Evolutionary conservation across 1,139 yeast genomes (phyloP), one percentile per base, ranked within the genome.

Genomic region (Pneumocystis wakefieldiae): DNA sequence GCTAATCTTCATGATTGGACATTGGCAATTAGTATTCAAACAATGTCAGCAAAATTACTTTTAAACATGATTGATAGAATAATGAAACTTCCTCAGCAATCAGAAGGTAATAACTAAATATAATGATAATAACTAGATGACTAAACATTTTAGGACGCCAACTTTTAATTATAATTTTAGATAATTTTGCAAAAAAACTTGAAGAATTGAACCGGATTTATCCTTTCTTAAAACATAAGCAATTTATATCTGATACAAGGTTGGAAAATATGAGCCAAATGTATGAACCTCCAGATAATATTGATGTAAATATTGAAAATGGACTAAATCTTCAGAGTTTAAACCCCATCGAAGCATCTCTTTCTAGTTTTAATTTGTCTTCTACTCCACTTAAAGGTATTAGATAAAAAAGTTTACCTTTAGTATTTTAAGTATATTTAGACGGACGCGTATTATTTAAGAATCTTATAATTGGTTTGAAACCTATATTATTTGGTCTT

Each of bases 41-140:
- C 92, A 28, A 90, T 92, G 97, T 88, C 97, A 76, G 97, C 97
- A 3, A 92, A 91, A 74, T 77, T 94, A 48, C 76, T 94, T 48
- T 76, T 92, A 67, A 94, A 92, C 72, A 78, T 94, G 69, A 94
- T 92, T 36, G 98, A 94, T 70, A 78, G 95, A 62, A 87, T 94
- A 59, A 81, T 87, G 83, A 87, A 87, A 70, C 75, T 91, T 69
- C 92, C 91, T 10, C 86, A 86, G 70, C 86, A 87, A 68, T 80
- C 83, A 29, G 96, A 92, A 68, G 95, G 96, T 3, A 48, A 7
- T n/a, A 48, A 81, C 96, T 69, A 94, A 87, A 72, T 76, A 32
- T 91, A 62, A 81, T 75, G 73, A 32, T 29, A 14, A n/a, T 59
- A 60, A 37, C 32, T 37, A 1, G 5, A 24, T 14, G 28, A 62